A percentile compares a stretch with the other conserved stretches of the same genome.
These are phyloP conservation scores for Talaromyces funiculosus DNA, from an alignment of 2,329 filamentous ascomycete species.

Conservation along the genomic window DNA sequence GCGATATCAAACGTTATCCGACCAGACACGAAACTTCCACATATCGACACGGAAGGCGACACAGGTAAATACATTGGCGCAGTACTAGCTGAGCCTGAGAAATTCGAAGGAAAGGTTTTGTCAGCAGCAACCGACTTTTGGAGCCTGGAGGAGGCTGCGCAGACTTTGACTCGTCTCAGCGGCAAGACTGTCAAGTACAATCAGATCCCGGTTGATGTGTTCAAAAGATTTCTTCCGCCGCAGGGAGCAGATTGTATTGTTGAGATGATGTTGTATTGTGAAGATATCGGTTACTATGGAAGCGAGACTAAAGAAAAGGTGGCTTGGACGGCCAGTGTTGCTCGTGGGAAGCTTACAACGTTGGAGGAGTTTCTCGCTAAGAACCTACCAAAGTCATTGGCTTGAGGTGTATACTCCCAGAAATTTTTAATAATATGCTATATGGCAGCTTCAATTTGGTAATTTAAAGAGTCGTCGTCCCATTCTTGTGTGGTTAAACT, in stretches of 20 bases:
- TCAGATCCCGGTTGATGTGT: slow-evolving; percentile 23
- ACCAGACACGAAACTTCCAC: slow-evolving; percentile 24
- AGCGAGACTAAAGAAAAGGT: slow-evolving; percentile 27
- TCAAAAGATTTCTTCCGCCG: slow-evolving; percentile 17
- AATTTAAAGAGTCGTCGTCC: too few relatives aligned
- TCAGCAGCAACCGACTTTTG: slow-evolving; percentile 31
- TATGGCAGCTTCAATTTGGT: not conserved
- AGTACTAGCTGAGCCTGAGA: slow-evolving; percentile 33
- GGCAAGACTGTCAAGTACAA: slow-evolving; percentile 34
- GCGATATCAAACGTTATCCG: slow-evolving; percentile 18
- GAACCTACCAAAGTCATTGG: slow-evolving; percentile 1
- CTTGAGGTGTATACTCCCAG: not conserved
- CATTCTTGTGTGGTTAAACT: not conserved
- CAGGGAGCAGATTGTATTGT: slow-evolving; percentile 15
- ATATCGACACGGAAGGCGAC: slow-evolving; percentile 34
- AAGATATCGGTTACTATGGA: slow-evolving; percentile 36
- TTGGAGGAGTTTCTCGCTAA: slow-evolving; percentile 32
- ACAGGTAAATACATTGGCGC: slow-evolving; percentile 31
- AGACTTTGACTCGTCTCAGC: slow-evolving; percentile 28
- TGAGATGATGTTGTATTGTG: slow-evolving; percentile 24
- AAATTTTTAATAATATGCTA: not conserved
- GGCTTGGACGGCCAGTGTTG: slow-evolving; percentile 23
- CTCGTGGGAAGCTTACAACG: slow-evolving; percentile 27
- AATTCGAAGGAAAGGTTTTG: slow-evolving; percentile 32
- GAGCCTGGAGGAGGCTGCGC: slow-evolving; percentile 26